Evolutionary conservation across 225 moss, liverwort and hornwort species (phyloP).

Genomic region (Ulota crispa): DNA sequence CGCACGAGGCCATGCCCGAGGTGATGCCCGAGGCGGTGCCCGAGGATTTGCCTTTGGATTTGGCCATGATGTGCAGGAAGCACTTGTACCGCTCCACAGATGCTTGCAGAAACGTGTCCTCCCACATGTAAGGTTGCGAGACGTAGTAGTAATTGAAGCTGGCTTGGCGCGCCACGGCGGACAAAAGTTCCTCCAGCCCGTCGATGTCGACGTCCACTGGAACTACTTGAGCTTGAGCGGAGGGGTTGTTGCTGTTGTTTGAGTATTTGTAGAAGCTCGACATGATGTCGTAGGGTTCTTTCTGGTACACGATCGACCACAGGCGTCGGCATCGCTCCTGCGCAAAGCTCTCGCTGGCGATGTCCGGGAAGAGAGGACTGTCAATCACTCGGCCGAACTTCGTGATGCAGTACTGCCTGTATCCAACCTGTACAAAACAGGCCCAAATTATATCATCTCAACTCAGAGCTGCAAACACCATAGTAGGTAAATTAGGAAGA

Average conservation of each 20-base stretch:
- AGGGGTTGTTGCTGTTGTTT: not conserved
- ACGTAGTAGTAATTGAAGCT: constrained; percentile 52
- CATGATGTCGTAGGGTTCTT: constrained; percentile 74
- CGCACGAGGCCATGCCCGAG: too few relatives aligned
- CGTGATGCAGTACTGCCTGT: constrained; percentile 57
- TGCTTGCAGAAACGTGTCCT: constrained; percentile 61
- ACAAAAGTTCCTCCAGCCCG: constrained; percentile 61
- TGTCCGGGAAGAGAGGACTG: constrained; percentile 54
- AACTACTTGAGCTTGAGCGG: constrained; percentile 53
- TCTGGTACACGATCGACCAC: constrained; percentile 64
- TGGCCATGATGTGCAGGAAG: constrained; percentile 68
- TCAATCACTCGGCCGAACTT: constrained; percentile 68
- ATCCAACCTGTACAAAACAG: constrained; percentile 42
- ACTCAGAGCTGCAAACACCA: too few relatives aligned
- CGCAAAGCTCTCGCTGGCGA: constrained; percentile 62
- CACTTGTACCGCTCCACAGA: constrained; percentile 78
- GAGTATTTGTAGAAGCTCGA: constrained; percentile 58
- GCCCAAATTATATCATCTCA: too few relatives aligned
- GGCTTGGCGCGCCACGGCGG: constrained; percentile 57
- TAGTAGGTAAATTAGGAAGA: too few relatives aligned
- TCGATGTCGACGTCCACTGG: constrained; percentile 64
- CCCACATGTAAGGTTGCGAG: constrained; percentile 76
- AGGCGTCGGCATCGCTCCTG: constrained; percentile 69
- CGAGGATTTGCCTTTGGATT: constrained; percentile 47
- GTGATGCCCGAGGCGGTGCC: too few relatives aligned